Base-by-base conservation (phyloP, 768 basidiomycete genomes). In the Amanita polypyramis region DNA sequence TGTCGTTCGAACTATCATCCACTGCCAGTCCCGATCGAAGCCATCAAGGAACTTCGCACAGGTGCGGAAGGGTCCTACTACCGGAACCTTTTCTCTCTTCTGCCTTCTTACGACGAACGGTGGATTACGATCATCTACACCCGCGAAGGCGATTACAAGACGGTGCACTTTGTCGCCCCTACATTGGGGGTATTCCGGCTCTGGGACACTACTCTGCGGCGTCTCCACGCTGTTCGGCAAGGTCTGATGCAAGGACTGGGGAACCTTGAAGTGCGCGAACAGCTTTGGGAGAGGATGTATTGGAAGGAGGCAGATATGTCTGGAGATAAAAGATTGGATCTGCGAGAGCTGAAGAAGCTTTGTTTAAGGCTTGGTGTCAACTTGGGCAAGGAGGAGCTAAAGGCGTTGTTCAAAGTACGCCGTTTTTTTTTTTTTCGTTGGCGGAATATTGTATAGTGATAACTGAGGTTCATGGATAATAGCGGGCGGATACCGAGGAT, bases 71-170 rank as follows among this genome's bases (percentile, higher is more conserved):
- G 86, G 2, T 72, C 80, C 8, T 81, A 84, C 61, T 81, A 88
- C 58, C 79, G 85, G 51, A 75, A 82, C 49, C 83, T 82, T 55
- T 85, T 84, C 56, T 79, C 80, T 56, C 73, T 87, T 23, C 68
- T 83, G 0, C 65, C 71, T 45, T 76, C 82, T 46, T 79, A 75
- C 54, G 79, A 87, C 56, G 74, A 80, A 52, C 76, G 85, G 23
- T 96, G 92, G 89, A 73, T 95, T 51, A 88, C 88, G 0, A 79
- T 95, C 67, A 75, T 93, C 50, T 93, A 95, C 60, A 77, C 87
- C 43, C 67, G 83, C 49, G 80, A 83, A 47, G 82, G 77, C 33
- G 70, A 71, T 35, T 91, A 89, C 73, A 95, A 92, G 68, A 83
- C 86, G 0, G 74, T 92, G 15, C 90, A 97, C 58, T 72, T 95